A percentile compares a stretch with the other conserved stretches of the same genome.
Evolutionary conservation across 2,329 filamentous ascomycete genomes (phyloP).

Genomic region (Knufia petricola): DNA sequence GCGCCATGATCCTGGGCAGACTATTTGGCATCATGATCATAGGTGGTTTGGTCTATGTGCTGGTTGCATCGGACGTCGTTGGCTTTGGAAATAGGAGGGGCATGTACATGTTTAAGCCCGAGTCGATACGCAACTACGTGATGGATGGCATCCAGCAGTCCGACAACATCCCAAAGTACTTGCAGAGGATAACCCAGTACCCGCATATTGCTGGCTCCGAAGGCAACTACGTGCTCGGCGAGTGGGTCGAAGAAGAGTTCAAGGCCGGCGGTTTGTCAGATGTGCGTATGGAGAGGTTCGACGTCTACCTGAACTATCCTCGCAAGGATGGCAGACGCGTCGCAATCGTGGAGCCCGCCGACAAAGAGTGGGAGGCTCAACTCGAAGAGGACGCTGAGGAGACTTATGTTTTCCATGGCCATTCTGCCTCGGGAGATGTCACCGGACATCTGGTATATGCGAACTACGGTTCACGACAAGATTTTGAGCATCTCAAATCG

Average conservation of each 20-base stretch:
- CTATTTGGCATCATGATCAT: conserved; percentile 67
- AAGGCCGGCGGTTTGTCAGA: conserved; percentile 58
- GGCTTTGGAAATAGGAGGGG: conserved; percentile 52
- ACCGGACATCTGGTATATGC: conserved; percentile 81
- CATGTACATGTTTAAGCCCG: conserved; percentile 66
- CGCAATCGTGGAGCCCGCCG: conserved; percentile 63
- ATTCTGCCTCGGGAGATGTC: conserved; percentile 78
- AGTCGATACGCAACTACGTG: conserved; percentile 67
- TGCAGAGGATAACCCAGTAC: conserved; percentile 69
- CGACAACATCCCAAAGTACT: conserved; percentile 58
- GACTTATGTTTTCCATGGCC: conserved; percentile 75
- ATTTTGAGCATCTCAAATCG: conserved; percentile 65
- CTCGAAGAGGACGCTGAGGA: conserved; percentile 74
- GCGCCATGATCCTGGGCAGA: conserved; percentile 61
- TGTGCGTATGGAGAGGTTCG: conserved; percentile 66
- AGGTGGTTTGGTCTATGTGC: conserved; percentile 65
- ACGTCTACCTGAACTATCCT: conserved; percentile 90
- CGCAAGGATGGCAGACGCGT: conserved; percentile 66
- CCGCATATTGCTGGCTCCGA: conserved; percentile 91
- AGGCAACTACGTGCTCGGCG: conserved; percentile 75
- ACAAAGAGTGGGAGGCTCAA: conserved; percentile 64
- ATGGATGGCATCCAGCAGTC: conserved; percentile 60
- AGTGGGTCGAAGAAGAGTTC: conserved; percentile 76
- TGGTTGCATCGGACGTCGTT: conserved; percentile 81
- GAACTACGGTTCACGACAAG: conserved; percentile 78